These are phyloP conservation scores for Solanum chacoense DNA, from an alignment of 305 asterid species.

Conservation along the genomic window DNA sequence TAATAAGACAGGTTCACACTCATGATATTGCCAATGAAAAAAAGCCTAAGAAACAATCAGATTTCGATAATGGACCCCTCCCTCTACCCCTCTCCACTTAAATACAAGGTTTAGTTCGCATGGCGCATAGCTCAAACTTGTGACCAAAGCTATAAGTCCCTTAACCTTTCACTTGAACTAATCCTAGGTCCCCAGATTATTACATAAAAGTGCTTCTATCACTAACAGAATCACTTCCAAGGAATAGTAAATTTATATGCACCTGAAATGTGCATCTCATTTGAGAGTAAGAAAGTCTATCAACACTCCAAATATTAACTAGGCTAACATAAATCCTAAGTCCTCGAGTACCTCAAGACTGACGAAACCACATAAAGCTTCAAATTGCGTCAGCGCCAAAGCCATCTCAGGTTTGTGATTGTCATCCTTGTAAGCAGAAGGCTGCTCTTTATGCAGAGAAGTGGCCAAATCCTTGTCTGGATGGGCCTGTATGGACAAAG, in stretches of 20 bases:
- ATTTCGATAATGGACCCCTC: background rate
- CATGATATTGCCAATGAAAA: background rate
- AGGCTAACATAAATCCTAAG: background rate
- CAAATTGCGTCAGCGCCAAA: slow-evolving; percentile 76
- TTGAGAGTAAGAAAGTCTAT: background rate
- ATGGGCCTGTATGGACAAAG: slow-evolving; percentile 92
- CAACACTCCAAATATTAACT: background rate
- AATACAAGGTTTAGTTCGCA: background rate
- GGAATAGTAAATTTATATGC: background rate
- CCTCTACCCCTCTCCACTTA: background rate
- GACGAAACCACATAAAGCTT: slow-evolving; percentile 82
- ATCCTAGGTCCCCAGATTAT: background rate
- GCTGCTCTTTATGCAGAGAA: slow-evolving; percentile 55
- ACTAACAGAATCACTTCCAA: background rate
- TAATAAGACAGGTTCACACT: background rate
- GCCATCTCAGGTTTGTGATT: slow-evolving; percentile 99
- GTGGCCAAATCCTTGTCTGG: slow-evolving; percentile 79
- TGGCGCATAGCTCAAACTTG: background rate
- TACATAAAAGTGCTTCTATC: background rate
- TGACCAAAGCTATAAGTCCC: background rate
- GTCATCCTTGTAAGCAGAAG: slow-evolving; percentile 62
- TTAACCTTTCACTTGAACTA: background rate
- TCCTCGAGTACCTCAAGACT: slow-evolving; percentile 46
- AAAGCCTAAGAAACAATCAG: background rate
- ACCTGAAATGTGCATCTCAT: background rate